These are phyloP conservation scores for Isoetes engelmannii DNA, from an alignment of 83 land plant genomes.

Conservation along the genomic window DNA sequence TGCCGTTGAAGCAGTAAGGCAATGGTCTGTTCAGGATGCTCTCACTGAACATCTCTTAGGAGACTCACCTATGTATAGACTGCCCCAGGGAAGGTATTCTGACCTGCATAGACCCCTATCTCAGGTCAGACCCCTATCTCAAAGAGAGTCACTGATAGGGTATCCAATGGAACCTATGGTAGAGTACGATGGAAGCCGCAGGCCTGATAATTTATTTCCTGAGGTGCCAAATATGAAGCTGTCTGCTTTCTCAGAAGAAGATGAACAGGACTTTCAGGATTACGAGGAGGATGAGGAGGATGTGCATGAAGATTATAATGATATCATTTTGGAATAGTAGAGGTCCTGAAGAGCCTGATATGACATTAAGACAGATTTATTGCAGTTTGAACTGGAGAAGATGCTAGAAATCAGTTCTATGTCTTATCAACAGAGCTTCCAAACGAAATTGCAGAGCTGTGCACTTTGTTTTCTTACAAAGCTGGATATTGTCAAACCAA, in stretches of 20 bases:
- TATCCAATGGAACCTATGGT: neutral
- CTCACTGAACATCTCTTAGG: neutral
- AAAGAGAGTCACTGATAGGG: neutral
- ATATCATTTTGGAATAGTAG: neutral
- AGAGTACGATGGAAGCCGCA: neutral
- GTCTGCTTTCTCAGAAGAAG: conserved; percentile 29
- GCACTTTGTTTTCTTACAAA: too few species aligned
- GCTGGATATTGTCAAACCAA: too few species aligned
- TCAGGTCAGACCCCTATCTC: conserved; percentile 17
- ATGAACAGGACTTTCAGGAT: conserved; percentile 8
- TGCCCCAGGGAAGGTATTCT: neutral
- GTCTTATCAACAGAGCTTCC: too few species aligned
- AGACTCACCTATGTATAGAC: too few species aligned
- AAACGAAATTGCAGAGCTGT: too few species aligned
- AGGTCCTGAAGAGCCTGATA: too few species aligned
- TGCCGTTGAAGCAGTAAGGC: conserved; percentile 13
- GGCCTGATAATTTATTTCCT: neutral
- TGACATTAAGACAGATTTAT: too few species aligned
- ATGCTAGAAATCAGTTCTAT: too few species aligned
- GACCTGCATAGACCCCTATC: conserved; percentile 18
- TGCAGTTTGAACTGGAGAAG: too few species aligned
- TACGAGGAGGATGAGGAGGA: conserved; percentile 12
- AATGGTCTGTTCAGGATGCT: conserved; percentile 10
- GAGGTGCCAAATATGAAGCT: neutral
- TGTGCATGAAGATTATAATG: conserved; percentile 7